Base-by-base conservation (phyloP, 768 basidiomycete species). In the Tulasnella sp. region DNA sequence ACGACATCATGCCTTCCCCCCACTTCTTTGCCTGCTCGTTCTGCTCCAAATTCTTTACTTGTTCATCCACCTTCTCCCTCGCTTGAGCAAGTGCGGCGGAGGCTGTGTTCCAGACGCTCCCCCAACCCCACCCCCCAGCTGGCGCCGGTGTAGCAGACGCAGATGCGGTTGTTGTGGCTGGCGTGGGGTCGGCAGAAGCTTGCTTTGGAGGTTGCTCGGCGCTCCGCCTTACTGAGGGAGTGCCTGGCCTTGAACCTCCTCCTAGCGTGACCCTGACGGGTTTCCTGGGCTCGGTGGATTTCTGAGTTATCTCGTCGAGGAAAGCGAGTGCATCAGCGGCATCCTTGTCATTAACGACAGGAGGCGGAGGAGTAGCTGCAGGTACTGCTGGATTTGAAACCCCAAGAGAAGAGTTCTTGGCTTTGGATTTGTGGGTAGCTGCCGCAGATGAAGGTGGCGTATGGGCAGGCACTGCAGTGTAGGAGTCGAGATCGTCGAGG, bases 271-370 rank as follows among this genome's bases (percentile, higher is more conserved):
- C 80, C 48, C 80, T 76, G 14, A 83, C 80, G 92, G 77, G 88
- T 40, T 93, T 91, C 28, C 92, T 91, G 18, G 94, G 93, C 82
- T 94, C 94, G 8, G 93, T 89, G 86, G 92, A 93, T 87, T 96
- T 97, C 90, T 95, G 94, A 0, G 94, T 96, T 82, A 97, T 95
- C 86, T 98, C 95, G 85, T 98, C 95, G 60, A 98, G 91, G 88
- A 97, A 97, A 22, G 96, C 96, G 40, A 97, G 91, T 37, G 94
- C 96, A 82, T 95, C 94, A 3, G 93, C 91, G 80, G 90, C 90
- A 83, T 96, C 93, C 44, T 91, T 92, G 82, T 90, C 90, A 54
- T 87, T 88, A 72, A 83, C 75, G 64, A 69, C 64, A 16, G 64
- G 64, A 22, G 64, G 64, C 3, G 64, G 64, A 42, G 80, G 24